A percentile compares a stretch with the other conserved stretches of the same genome.
Conservation (phyloP, 495 filamentous ascomycete genomes). For the Beverwykella pulmonaria region DNA sequence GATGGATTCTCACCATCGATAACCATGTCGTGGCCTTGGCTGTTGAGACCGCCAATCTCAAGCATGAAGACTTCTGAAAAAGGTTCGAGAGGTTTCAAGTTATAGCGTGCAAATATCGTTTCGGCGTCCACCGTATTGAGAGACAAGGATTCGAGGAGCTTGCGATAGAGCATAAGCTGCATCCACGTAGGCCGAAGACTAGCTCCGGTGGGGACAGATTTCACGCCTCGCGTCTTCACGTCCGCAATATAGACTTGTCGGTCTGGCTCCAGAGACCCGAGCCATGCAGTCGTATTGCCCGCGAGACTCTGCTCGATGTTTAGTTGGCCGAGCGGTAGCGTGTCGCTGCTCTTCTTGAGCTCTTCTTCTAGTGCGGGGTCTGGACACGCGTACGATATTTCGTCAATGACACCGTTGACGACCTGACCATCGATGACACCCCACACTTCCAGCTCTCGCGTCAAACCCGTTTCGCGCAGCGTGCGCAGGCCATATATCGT, state of each 20-base stretch:
- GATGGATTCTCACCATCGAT: not conserved
- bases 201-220: slow-evolving; percentile 63
- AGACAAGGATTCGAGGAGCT: slow-evolving; percentile 76
- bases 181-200: slow-evolving; percentile 77
- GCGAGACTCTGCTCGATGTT: slow-evolving; percentile 17
- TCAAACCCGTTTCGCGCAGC: slow-evolving; percentile 75
- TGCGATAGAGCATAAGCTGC: slow-evolving; percentile 89
- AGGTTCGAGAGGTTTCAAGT: slow-evolving; percentile 59
- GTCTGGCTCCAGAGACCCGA: slow-evolving; percentile 14
- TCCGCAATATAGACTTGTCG: slow-evolving; percentile 75
- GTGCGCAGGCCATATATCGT: slow-evolving; percentile 81
- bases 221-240: slow-evolving; percentile 76
- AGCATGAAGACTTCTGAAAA: slow-evolving; percentile 83
- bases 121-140: slow-evolving; percentile 68
- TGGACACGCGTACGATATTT: slow-evolving; percentile 77
- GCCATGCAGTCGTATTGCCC: slow-evolving; percentile 8
- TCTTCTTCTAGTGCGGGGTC: slow-evolving; percentile 65
- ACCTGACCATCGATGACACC: slow-evolving; percentile 79
- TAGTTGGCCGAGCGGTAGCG: slow-evolving; percentile 15
- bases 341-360: slow-evolving; percentile 12
- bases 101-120: slow-evolving; percentile 68
- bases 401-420: slow-evolving; percentile 88
- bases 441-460: slow-evolving; percentile 93
- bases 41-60: slow-evolving; percentile 71
- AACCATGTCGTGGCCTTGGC: slow-evolving; percentile 48